Conservation (phyloP, 345 rosid species). For the Linum trigynum region DNA sequence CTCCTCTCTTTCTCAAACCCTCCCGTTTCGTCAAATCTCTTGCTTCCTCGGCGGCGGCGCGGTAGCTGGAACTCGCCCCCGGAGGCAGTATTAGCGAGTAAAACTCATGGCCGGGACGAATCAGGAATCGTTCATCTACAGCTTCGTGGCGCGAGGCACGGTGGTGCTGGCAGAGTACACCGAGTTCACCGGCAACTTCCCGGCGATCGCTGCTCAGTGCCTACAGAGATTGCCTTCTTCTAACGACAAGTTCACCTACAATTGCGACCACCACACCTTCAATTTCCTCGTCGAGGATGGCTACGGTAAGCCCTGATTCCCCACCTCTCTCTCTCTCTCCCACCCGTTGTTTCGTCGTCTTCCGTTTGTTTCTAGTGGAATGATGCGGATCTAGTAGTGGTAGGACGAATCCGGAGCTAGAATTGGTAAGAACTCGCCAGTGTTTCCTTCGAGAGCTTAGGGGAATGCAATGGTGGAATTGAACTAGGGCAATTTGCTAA, state of each 20-base stretch:
- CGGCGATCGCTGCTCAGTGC: slow-evolving; percentile 92
- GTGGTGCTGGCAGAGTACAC: slow-evolving; percentile 87
- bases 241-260: slow-evolving; percentile 92
- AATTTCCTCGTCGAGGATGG: slow-evolving; percentile 95
- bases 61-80: too few relatives aligned
- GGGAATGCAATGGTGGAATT: too few relatives aligned
- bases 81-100: too few relatives aligned
- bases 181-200: slow-evolving; percentile 96
- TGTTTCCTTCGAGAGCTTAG: too few relatives aligned
- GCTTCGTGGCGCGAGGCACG: slow-evolving; percentile 96
- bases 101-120: slow-evolving; percentile 29
- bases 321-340: not conserved
- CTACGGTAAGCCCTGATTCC: slow-evolving; percentile 35
- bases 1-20: too few relatives aligned
- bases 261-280: slow-evolving; percentile 96
- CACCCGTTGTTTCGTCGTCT: not conserved
- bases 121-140: slow-evolving; percentile 87
- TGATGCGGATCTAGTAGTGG: not conserved
- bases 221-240: slow-evolving; percentile 77
- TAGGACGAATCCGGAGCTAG: not conserved
- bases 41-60: too few relatives aligned
- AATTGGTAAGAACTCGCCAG: not conserved
- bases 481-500: too few relatives aligned
- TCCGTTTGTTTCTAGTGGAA: not conserved
- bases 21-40: too few relatives aligned